phyloP scores from a whole-genome alignment of 176 grass and related monocot genomes.

The Paspalum notatum region DNA sequence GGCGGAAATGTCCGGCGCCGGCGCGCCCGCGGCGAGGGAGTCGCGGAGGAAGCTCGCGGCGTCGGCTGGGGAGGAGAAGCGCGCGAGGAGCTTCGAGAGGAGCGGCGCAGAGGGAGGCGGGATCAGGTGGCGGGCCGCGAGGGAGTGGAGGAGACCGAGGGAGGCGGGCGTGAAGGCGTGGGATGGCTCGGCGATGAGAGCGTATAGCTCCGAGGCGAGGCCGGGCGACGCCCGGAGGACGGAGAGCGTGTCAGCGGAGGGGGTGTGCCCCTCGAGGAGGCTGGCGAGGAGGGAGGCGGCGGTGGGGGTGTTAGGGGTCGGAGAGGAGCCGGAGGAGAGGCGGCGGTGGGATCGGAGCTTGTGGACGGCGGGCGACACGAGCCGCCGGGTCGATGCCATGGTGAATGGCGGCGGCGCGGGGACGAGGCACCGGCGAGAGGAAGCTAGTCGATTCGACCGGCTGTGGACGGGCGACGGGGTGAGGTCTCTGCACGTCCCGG shows the following conservation, averaged over 20 bases:
- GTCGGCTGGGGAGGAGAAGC: conserved; percentile 31
- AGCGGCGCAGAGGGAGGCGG: conserved; percentile 28
- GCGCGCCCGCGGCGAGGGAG: conserved; percentile 52
- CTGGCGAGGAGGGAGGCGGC: background rate
- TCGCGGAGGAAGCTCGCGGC: conserved; percentile 55
- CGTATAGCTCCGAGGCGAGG: conserved; percentile 43
- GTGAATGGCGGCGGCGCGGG: background rate
- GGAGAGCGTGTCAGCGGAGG: conserved; percentile 25
- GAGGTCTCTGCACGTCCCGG: too few relatives aligned
- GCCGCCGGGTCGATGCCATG: conserved; percentile 36
- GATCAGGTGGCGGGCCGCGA: conserved; percentile 43
- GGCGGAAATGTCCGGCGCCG: conserved; percentile 26
- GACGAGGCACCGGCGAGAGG: background rate
- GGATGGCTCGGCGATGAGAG: conserved; percentile 28
- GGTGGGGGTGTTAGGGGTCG: background rate
- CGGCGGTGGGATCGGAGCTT: background rate
- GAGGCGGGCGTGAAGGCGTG: conserved; percentile 14
- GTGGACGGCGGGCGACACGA: background rate
- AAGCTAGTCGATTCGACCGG: background rate
- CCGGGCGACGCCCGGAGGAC: conserved; percentile 28
- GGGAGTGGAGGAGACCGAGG: conserved; percentile 45
- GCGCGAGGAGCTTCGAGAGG: conserved; percentile 53
- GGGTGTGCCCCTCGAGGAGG: background rate
- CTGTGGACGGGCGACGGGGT: too few relatives aligned
- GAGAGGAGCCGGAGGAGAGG: background rate